Percentiles rank a stretch among this genome's conserved stretches.
phyloP scores from a whole-genome alignment of 768 basidiomycete genomes.

The Favolaschia claudopus region DNA sequence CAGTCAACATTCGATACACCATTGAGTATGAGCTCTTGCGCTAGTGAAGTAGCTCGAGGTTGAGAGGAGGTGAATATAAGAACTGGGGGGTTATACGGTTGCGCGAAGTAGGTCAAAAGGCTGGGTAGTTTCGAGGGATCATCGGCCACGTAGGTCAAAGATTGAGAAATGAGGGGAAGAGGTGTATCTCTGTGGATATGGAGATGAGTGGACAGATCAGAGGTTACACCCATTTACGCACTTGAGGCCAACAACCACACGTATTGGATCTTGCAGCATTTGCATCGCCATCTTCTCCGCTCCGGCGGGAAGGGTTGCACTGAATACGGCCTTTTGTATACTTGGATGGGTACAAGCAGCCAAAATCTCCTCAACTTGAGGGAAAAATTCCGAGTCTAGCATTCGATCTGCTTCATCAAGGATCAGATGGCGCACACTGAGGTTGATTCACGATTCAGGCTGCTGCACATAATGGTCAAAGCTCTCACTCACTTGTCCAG shows the following conservation, averaged over 20 bases:
- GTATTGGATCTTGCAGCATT: constrained; percentile 85
- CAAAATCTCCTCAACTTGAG: constrained; percentile 89
- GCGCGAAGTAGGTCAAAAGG: constrained; percentile 77
- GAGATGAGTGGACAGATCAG: background rate
- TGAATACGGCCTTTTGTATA: constrained; percentile 90
- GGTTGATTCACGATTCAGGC: too few species aligned
- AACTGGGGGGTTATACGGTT: constrained; percentile 89
- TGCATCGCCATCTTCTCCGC: constrained; percentile 88
- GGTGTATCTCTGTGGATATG: constrained; percentile 80
- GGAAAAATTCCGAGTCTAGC: constrained; percentile 86
- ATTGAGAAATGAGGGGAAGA: constrained; percentile 87
- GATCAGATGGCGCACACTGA: constrained; percentile 84
- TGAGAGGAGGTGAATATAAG: constrained; percentile 93
- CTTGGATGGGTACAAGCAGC: constrained; percentile 72
- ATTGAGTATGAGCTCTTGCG: constrained; percentile 83
- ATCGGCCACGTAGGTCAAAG: constrained; percentile 89
- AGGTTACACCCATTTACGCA: constrained; percentile 44
- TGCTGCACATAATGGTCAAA: too few species aligned
- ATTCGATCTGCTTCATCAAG: constrained; percentile 94
- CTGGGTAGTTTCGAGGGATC: constrained; percentile 95
- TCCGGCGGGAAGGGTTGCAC: constrained; percentile 91
- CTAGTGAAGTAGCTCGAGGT: constrained; percentile 79
- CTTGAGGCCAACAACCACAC: constrained; percentile 98
- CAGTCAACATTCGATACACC: constrained; percentile 85
- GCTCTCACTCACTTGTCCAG: constrained; percentile 76